Base-by-base conservation (phyloP, 1,284 basidiomycete genomes). In the Microbotryum violaceum region DNA sequence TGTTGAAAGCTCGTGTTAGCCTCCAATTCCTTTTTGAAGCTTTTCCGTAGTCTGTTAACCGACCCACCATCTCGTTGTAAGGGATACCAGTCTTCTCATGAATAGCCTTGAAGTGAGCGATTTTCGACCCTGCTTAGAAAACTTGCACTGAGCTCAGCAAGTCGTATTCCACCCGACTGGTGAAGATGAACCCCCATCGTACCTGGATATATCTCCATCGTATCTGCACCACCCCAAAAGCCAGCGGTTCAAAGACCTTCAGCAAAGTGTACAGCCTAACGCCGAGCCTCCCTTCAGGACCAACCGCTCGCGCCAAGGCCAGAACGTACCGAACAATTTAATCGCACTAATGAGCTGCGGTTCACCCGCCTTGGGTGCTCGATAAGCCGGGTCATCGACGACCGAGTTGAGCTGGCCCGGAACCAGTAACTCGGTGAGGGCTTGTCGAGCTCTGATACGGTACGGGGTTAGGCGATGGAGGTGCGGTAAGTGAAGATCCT, bases 191-290 rank as follows among this genome's bases (percentile, higher is more conserved):
- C 6, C 14, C 23, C 4, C 50, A 2, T 59, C 65, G 42, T 65
- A 82, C 86, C 86, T 10, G 89, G 88, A 70, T 90, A 92, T 74
- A 93, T 91, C 73, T 92, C 88, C 62, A 85, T 75, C 66, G 88
- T 82, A 71, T 89, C 37, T 42, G 37, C 37, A 42, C 37, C 16
- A 18, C 31, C 31, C 31, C 4, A 42, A 42, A 37, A 18, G 29
- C 29, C 16, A 42, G 12, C 37, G 37, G 12, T 18, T 18, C 37
- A 42, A 42, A 18, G 16, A 42, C 4, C 37, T 42, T 42, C 14
- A 42, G 37, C 37, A 42, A 42, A 42, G 12, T 14, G 12, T 42
- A 42, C 37, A 18, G 1, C 31, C 31, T 3, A 16, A 42, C 16
- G 14, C 37, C 12, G 16, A 12, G 37, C 4, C 16, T 5, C 37